These are phyloP conservation scores for Diaporthe citri DNA, from an alignment of 2,329 filamentous ascomycete genomes.

Conservation along the genomic window DNA sequence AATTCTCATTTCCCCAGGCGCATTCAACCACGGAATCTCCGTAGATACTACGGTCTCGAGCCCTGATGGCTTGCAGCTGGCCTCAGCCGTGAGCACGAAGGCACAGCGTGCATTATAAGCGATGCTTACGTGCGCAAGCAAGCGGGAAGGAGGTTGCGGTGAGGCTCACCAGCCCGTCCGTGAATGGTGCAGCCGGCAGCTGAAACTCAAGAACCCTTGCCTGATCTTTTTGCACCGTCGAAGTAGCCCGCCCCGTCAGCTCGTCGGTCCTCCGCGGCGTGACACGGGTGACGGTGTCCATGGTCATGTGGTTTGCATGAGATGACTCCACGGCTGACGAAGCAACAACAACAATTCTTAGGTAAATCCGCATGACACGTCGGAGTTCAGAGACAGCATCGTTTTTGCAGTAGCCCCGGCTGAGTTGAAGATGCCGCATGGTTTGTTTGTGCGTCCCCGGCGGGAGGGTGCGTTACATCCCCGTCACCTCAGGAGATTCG, in stretches of 20 bases:
- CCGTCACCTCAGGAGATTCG: neutral
- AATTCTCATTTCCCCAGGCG: neutral
- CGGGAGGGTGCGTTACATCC: slow-evolving; percentile 9
- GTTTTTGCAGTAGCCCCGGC: neutral
- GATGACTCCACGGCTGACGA: neutral
- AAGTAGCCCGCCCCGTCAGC: neutral
- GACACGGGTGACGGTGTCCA: neutral
- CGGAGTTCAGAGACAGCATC: neutral
- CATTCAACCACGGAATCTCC: neutral
- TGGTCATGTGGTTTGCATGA: neutral
- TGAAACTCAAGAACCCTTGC: neutral
- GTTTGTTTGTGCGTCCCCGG: neutral
- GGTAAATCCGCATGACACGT: neutral
- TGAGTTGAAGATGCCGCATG: neutral
- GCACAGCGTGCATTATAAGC: neutral
- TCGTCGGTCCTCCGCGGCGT: slow-evolving; percentile 5
- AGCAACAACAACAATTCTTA: neutral
- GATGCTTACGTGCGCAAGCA: slow-evolving; percentile 25
- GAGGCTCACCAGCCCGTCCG: slow-evolving; percentile 12
- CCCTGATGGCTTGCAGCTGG: slow-evolving; percentile 1
- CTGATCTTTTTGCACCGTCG: neutral
- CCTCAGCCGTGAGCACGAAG: slow-evolving; percentile 8
- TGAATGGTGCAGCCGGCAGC: slow-evolving; percentile 12
- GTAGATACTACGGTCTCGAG: neutral
- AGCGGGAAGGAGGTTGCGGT: slow-evolving; percentile 28